Base-by-base conservation (phyloP, 1,284 basidiomycete genomes). In the Cutaneotrichosporon arboriforme region DNA sequence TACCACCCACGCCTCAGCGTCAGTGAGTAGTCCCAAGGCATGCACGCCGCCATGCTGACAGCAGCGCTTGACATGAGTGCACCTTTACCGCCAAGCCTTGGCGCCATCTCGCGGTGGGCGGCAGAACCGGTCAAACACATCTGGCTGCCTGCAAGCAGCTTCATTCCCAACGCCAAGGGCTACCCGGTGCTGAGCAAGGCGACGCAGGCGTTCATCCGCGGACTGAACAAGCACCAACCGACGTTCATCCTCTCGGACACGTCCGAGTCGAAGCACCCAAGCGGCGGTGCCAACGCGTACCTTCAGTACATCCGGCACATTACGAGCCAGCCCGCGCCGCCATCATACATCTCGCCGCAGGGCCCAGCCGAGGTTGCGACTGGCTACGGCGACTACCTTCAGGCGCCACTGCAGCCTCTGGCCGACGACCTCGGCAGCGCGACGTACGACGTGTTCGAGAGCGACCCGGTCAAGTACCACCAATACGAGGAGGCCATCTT, bases 391-490 rank as follows among this genome's bases (percentile, higher is more conserved):
- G 96, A 99, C 73, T 97, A 85, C 74, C 77, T 99, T 20, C 96
- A 99, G 75, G 89, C 90, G 9, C 96, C 96, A 0, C 76, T 99
- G 51, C 91, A 93, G 86, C 96, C 96, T 10, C 75, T 99, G 64
- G 93, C 96, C 87, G 93, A 98, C 70, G 93, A 99, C 70, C 77
- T 99, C 54, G 90, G 90, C 67, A 92, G 89, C 63, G 81, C 86
- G 52, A 97, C 93, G 8, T 99, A 99, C 73, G 90, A 97, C 68
- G 91, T 90, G 8, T 99, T 99, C 66, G 96, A 99, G 70, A 84
- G 90, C 66, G 96, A 31, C 77, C 92, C 96, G 1, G 85, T 97
- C 60, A 98, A 99, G 75, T 99, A 99, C 69, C 76, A 81, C 47
- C 85, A 90, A 62, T 99, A 98, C 72, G 96, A 98, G 77, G 89